Conservation (phyloP, 2,329 filamentous ascomycete species). For the Sclerotinia glacialis region DNA sequence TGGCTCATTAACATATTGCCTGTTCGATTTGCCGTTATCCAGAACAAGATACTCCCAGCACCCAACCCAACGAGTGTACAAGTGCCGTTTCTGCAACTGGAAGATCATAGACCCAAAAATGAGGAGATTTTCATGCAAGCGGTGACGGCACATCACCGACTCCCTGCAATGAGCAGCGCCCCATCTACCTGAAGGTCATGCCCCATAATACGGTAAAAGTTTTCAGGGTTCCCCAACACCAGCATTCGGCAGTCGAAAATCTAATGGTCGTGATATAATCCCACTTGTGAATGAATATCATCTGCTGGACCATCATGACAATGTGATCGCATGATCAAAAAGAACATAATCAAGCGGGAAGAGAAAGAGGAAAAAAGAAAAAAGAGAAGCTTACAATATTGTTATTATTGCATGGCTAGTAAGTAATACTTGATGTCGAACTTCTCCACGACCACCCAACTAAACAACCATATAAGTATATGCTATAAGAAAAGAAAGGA, state of each 20-base stretch:
- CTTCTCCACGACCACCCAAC: neutral
- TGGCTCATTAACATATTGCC: neutral
- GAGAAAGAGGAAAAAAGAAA: neutral
- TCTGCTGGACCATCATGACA: neutral
- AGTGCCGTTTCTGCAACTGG: neutral
- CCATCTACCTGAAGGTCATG: conserved; percentile 4
- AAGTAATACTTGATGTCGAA: neutral
- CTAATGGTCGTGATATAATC: neutral
- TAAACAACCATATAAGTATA: neutral
- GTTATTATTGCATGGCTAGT: neutral
- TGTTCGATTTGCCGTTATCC: neutral
- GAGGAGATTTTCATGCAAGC: conserved; percentile 5
- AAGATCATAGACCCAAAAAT: neutral
- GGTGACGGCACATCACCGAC: neutral
- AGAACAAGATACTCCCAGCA: neutral
- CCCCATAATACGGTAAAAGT: neutral
- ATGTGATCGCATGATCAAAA: conserved; percentile 11
- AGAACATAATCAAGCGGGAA: neutral
- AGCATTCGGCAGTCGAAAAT: neutral
- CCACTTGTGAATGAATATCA: neutral
- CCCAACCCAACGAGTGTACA: neutral
- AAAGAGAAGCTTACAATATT: neutral
- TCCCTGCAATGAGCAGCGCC: neutral
- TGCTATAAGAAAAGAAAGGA: too few relatives aligned
- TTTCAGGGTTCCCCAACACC: conserved; percentile 6